Percentiles rank a stretch among this genome's conserved stretches.
phyloP scores from a whole-genome alignment of 2,329 filamentous ascomycete species.

The Fusarium sp. region DNA sequence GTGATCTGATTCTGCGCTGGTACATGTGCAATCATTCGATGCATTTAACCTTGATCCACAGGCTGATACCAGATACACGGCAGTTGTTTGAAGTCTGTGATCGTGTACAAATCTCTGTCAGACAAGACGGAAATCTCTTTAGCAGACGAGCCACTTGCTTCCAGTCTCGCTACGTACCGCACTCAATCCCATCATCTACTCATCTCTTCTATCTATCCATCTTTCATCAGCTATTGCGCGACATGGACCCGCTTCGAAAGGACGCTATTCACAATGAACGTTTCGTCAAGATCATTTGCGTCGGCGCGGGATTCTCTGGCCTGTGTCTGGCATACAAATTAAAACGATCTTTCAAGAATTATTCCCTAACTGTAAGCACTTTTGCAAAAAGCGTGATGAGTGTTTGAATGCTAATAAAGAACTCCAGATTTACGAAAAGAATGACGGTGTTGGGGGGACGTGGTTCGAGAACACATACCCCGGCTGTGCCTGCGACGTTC shows the following conservation, averaged over 20 bases:
- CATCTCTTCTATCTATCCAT: neutral
- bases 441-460: neutral
- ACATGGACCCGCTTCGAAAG: slow-evolving; percentile 7
- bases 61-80: neutral
- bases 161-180: neutral
- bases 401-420: neutral
- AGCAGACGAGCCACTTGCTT: neutral
- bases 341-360: slow-evolving; percentile 6
- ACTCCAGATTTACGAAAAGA: slow-evolving; percentile 19
- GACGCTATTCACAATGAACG: slow-evolving; percentile 16
- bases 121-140: neutral
- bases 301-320: slow-evolving; percentile 24
- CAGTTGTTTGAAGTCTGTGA: neutral
- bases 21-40: neutral
- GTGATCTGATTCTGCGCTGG: neutral
- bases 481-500: slow-evolving; percentile 12
- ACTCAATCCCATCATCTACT: neutral
- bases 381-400: neutral
- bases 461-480: slow-evolving; percentile 17
- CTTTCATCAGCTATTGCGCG: neutral
- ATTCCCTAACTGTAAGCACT: neutral
- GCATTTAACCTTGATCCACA: neutral
- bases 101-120: neutral
- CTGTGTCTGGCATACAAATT: slow-evolving; percentile 22
- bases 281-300: slow-evolving; percentile 22